phyloP scores from a whole-genome alignment of 2,329 filamentous ascomycete species.

The Botrytis sinoallii region DNA sequence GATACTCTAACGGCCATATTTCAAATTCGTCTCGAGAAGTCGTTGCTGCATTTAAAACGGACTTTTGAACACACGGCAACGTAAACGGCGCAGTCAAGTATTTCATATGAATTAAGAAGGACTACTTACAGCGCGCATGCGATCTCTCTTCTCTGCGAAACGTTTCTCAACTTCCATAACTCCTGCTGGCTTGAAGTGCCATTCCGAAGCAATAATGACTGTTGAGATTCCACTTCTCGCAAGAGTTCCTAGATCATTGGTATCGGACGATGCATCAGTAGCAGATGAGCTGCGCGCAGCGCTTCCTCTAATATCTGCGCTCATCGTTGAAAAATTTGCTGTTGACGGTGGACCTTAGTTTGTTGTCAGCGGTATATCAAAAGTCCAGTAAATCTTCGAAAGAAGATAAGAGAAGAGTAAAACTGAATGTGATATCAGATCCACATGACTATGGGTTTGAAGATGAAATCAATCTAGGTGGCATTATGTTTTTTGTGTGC shows the following conservation, averaged over 20 bases:
- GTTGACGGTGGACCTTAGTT: neutral
- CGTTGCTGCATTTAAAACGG: neutral
- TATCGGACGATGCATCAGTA: neutral
- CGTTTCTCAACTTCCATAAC: slow-evolving; percentile 25
- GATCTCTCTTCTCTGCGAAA: slow-evolving; percentile 18
- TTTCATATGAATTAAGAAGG: neutral
- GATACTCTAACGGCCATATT: neutral
- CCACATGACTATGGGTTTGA: neutral
- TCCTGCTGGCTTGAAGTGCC: slow-evolving; percentile 29
- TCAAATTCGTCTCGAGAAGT: neutral
- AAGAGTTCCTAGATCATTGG: neutral
- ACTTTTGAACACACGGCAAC: neutral
- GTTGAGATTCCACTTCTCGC: neutral
- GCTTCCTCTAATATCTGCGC: neutral
- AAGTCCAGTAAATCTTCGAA: neutral
- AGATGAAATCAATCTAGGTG: neutral
- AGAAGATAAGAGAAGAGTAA: too few relatives aligned
- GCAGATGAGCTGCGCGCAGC: neutral
- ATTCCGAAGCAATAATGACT: slow-evolving; percentile 26
- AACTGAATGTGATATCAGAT: neutral
- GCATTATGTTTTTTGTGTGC: neutral
- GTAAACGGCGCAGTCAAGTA: neutral
- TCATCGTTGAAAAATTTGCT: neutral
- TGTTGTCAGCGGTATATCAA: neutral
- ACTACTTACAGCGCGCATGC: slow-evolving; percentile 3